These are phyloP conservation scores for Ziziphus jujuba DNA, from an alignment of 306 rosid genomes.

Conservation along the genomic window DNA sequence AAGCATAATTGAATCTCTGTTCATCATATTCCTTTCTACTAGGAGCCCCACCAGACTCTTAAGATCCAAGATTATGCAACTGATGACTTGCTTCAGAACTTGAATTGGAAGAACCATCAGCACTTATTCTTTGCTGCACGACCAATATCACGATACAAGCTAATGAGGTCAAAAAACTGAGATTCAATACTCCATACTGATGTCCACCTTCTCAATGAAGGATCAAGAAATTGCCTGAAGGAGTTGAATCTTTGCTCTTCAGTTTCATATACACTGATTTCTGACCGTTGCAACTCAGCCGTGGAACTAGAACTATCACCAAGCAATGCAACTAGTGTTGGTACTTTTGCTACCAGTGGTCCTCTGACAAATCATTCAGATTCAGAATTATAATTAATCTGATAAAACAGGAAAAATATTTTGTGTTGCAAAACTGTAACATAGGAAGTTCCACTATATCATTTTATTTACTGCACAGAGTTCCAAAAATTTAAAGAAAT, in stretches of 20 bases:
- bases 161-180: slow-evolving; percentile 86
- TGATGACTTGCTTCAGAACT: slow-evolving; percentile 54
- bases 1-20: slow-evolving; percentile 63
- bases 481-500: too few relatives aligned
- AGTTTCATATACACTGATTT: slow-evolving; percentile 59
- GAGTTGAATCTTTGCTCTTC: slow-evolving; percentile 89
- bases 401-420: too few relatives aligned
- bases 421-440: too few relatives aligned
- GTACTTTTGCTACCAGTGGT: too few relatives aligned
- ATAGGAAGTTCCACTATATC: too few relatives aligned
- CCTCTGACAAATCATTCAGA: too few relatives aligned
- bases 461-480: too few relatives aligned
- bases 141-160: slow-evolving; percentile 86
- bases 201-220: slow-evolving; percentile 72
- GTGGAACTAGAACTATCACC: slow-evolving; percentile 60
- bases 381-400: too few relatives aligned
- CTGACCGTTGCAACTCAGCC: slow-evolving; percentile 67
- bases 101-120: slow-evolving; percentile 50
- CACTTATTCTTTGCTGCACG: slow-evolving; percentile 63
- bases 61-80: slow-evolving; percentile 48
- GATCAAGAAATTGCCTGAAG: slow-evolving; percentile 92
- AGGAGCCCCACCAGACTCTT: slow-evolving; percentile 50
- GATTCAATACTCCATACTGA: slow-evolving; percentile 97
- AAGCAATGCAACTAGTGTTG: too few relatives aligned
- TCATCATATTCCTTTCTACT: slow-evolving; percentile 64